Conservation (phyloP, 441 rosid genomes). For the Gossypium schwendimanii region DNA sequence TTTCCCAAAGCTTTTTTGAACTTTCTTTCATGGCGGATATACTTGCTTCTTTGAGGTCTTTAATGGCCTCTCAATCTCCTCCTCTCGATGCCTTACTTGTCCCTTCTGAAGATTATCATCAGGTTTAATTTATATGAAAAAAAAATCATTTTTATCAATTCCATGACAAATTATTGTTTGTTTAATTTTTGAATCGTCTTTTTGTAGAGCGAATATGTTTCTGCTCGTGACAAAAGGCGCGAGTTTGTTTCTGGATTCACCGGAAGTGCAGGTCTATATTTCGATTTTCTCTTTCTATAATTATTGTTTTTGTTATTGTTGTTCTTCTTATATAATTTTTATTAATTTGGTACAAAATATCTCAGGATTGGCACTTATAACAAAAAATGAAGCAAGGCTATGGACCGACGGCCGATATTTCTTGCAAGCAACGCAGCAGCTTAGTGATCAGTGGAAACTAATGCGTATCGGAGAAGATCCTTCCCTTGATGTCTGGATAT, state of each 20-base stretch:
- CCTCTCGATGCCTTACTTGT: constrained; percentile 79
- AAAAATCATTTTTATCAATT: too few relatives aligned
- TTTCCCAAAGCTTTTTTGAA: not conserved
- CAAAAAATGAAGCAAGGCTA: constrained; percentile 58
- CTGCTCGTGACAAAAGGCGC: constrained; percentile 74
- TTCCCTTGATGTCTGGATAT: constrained; percentile 70
- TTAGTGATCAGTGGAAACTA: constrained; percentile 72
- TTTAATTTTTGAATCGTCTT: not conserved
- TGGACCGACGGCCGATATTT: constrained; percentile 98
- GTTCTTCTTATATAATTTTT: not conserved
- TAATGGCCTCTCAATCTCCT: constrained; percentile 89
- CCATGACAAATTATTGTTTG: not conserved
- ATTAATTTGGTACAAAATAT: not conserved
- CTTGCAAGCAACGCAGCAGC: constrained; percentile 74
- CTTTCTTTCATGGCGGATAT: constrained; percentile 44
- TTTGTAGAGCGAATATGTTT: constrained; percentile 81
- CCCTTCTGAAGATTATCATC: constrained; percentile 91
- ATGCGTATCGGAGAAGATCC: constrained; percentile 96
- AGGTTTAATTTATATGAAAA: constrained; percentile 18
- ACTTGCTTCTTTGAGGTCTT: constrained; percentile 62
- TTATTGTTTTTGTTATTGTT: not conserved
- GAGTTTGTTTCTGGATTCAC: constrained; percentile 85
- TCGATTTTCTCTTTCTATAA: not conserved
- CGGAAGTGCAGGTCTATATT: constrained; percentile 69
- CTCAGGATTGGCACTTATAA: constrained; percentile 75